Conservation (phyloP, 495 filamentous ascomycete genomes). For the Talaromyces nanjingensis region DNA sequence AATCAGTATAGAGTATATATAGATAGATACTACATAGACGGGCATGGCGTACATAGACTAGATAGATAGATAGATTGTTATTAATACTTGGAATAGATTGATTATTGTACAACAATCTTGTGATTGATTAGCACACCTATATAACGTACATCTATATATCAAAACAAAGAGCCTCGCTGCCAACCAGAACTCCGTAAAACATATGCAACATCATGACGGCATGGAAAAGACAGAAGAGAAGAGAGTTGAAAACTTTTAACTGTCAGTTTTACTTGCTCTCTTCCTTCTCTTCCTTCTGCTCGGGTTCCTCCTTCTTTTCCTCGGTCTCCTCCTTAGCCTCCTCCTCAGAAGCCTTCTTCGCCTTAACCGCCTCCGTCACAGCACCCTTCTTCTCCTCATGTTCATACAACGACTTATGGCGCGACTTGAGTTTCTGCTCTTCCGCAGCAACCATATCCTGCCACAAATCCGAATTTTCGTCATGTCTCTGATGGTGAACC, state of each 20-base stretch:
- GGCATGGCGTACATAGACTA: neutral
- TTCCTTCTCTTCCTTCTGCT: constrained; percentile 8
- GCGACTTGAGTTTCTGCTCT: constrained; percentile 56
- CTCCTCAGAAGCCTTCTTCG: constrained; percentile 16
- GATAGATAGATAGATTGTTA: neutral
- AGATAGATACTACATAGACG: neutral
- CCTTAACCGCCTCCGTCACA: constrained; percentile 13
- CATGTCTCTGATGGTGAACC: constrained; percentile 39
- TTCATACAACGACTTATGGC: constrained; percentile 41
- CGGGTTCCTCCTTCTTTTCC: constrained; percentile 10
- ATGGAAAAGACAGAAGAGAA: neutral
- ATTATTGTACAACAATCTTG: constrained; percentile 1
- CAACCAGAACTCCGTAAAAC: neutral
- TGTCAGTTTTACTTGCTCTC: neutral
- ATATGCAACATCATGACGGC: neutral
- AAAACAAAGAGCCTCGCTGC: neutral
- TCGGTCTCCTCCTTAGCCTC: constrained; percentile 14
- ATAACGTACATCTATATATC: constrained; percentile 2
- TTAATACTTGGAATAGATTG: neutral
- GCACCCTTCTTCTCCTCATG: constrained; percentile 17
- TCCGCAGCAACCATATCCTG: constrained; percentile 79
- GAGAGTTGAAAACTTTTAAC: neutral
- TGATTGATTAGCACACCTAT: neutral
- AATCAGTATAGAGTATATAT: neutral
- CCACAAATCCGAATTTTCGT: constrained; percentile 81